Evolutionary conservation across 306 rosid genomes (phyloP), one percentile per base, ranked within the genome.

Genomic region (Quillaja saponaria): DNA sequence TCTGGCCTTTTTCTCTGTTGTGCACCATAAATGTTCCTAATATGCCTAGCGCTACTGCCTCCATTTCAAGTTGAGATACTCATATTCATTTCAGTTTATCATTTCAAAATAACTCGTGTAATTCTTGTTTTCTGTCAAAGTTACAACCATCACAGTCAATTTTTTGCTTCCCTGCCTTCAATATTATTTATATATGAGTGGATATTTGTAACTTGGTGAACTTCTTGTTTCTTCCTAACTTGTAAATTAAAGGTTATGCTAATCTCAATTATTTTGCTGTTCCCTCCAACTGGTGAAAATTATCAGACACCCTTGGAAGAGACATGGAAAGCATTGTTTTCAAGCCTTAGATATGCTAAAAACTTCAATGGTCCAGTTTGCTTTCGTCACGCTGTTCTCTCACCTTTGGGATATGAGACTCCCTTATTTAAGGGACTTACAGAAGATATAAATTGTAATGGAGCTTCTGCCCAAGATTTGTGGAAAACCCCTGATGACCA

Each of bases 391-490:
- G 95, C 84, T 20, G 66, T 92, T 75, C 78, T 88, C 78, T 78
- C 95, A 42, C 96, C 98, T 57, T 58, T 92, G 71, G 98, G 98
- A 55, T 92, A 92, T 34, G 98, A 92, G 62, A 88, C 90, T 19
- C 84, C 94, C 0, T 49, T 89, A n/a, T 92, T 84, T 76, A 88
- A 82, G 73, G 98, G 98, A 19, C 79, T 92, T 49, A 52, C 75
- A 3, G 86, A 88, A 59, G 82, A 75, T 15, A 80, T 92, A 74
- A 34, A 31, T 19, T 92, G 98, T 61, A 56, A 57, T 11, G 96
- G 96, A 49, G 78, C 81, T 42, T 73, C 92, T 19, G 88, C 96
- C 39, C 83, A 63, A 10, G 78, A 88, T n/a, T 78, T 88, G 13
- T 76, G 94, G 94, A 79, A 74, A 74, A 84, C 82, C 42, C 95